Percentiles rank a stretch among this genome's conserved stretches.
Conservation (phyloP, 2,329 filamentous ascomycete genomes). For the Rutstroemia sydowiana region DNA sequence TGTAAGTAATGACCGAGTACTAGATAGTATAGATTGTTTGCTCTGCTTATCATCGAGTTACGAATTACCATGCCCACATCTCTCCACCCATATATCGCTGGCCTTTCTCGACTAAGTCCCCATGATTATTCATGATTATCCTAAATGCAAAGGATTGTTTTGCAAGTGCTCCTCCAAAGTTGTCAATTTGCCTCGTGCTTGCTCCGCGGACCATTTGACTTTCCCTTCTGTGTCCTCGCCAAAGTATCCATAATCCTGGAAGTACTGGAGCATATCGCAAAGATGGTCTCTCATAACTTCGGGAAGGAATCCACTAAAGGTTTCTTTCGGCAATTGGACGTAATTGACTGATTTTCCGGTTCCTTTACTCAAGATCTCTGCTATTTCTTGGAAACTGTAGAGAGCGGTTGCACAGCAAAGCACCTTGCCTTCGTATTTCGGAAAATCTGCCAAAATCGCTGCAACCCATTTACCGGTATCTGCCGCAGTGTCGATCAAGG, state of each 20-base stretch:
- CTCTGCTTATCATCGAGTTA: background rate
- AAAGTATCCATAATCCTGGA: constrained; percentile 33
- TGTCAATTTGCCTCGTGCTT: constrained; percentile 27
- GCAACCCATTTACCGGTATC: constrained; percentile 29
- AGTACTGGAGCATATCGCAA: constrained; percentile 19
- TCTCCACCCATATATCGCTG: background rate
- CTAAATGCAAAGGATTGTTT: constrained; percentile 20
- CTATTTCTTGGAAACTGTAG: constrained; percentile 29
- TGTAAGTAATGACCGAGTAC: no score
- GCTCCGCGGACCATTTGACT: constrained; percentile 27
- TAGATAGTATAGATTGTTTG: no score
- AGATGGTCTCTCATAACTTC: constrained; percentile 14
- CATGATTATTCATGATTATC: background rate
- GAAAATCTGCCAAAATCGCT: constrained; percentile 37
- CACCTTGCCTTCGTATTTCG: constrained; percentile 36
- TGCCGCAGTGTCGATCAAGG: constrained; percentile 23
- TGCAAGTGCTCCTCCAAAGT: constrained; percentile 33
- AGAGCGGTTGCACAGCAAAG: constrained; percentile 39
- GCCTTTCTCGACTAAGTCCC: background rate
- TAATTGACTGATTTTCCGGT: constrained; percentile 28
- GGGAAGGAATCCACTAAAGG: constrained; percentile 8
- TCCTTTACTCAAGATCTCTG: constrained; percentile 25
- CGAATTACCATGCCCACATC: background rate
- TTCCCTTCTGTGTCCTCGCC: constrained; percentile 28
- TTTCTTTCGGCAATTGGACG: constrained; percentile 12